Evolutionary conservation across 2,329 filamentous ascomycete genomes (phyloP), one percentile per base, ranked within the genome.

Genomic region (Penicillium sp.): DNA sequence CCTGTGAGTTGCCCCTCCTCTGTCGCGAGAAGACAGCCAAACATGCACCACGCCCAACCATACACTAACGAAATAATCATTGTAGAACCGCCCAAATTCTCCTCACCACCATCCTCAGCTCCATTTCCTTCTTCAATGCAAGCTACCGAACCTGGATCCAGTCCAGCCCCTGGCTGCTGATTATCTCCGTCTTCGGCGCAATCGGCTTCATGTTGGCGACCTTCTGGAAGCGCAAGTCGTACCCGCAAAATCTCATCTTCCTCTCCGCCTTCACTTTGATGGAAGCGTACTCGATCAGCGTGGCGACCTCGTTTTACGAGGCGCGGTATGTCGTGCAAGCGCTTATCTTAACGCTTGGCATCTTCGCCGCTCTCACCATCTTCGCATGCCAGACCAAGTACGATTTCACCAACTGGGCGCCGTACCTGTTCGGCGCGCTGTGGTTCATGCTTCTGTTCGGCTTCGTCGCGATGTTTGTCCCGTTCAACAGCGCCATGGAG

Each of bases 361-460:
- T 83, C 55, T 84, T 84, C 57, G 67, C 83, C 31, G 78, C 75
- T 19, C 64, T 84, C 41, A 83, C 78, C 3, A 68, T 90, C 30
- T 97, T 98, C 65, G 93, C 93, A 34, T 95, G 90, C 79, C 93
- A 98, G 74, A 87, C 86, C 51, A 94, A 94, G 67, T 98, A 98
- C 64, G 93, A 98, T 74, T 98, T 98, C 65, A 97, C 91, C 1
- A 84, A 81, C 50, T 98, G 93, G 91, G 87, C 91, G 75, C 91
- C 93, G 13, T 97, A 96, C 64, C 80, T 97, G 3, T 94, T 94
- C 59, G 90, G 90, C 43, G 83, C 77, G 0, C 78, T 98, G 13
- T 97, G 93, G 93, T 84, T 86, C 5, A 71, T 96, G 43, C 77
- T 98, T 48, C 74, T 98, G 27, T 96, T 97, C 62, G 87, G 93